Conservation (phyloP, 2,329 filamentous ascomycete genomes). For the Trichophyton rubrum region DNA sequence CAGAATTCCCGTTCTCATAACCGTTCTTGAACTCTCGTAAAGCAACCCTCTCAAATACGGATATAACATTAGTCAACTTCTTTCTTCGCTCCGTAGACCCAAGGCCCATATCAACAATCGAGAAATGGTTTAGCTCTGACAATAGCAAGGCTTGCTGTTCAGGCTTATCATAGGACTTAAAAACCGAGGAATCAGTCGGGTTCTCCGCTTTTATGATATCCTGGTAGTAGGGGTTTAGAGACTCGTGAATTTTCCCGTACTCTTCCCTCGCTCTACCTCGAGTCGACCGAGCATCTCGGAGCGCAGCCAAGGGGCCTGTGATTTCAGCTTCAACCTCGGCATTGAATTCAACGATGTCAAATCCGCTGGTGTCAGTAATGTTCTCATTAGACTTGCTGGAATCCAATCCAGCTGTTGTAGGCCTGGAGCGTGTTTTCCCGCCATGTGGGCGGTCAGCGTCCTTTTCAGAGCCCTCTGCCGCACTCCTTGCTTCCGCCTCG, state of each 20-base stretch:
- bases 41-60: constrained; percentile 81
- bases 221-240: constrained; percentile 75
- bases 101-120: constrained; percentile 64
- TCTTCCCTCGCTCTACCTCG: constrained; percentile 77
- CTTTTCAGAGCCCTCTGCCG: constrained; percentile 47
- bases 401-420: background rate
- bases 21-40: constrained; percentile 86
- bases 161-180: constrained; percentile 74
- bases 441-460: constrained; percentile 38
- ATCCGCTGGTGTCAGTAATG: constrained; percentile 51
- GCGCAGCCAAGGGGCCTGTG: constrained; percentile 50
- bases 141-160: constrained; percentile 86
- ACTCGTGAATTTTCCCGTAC: constrained; percentile 82
- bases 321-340: constrained; percentile 25
- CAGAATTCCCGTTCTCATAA: constrained; percentile 76
- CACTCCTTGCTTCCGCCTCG: constrained; percentile 67
- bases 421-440: background rate
- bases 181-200: constrained; percentile 66
- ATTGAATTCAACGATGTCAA: constrained; percentile 59
- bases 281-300: constrained; percentile 62
- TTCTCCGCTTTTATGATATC: constrained; percentile 62
- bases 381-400: background rate
- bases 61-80: constrained; percentile 60
- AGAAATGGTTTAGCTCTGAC: constrained; percentile 64
- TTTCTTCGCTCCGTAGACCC: constrained; percentile 61